Evolutionary conservation across 1,284 basidiomycete species (phyloP).

Genomic region (Trichosporon sp.): DNA sequence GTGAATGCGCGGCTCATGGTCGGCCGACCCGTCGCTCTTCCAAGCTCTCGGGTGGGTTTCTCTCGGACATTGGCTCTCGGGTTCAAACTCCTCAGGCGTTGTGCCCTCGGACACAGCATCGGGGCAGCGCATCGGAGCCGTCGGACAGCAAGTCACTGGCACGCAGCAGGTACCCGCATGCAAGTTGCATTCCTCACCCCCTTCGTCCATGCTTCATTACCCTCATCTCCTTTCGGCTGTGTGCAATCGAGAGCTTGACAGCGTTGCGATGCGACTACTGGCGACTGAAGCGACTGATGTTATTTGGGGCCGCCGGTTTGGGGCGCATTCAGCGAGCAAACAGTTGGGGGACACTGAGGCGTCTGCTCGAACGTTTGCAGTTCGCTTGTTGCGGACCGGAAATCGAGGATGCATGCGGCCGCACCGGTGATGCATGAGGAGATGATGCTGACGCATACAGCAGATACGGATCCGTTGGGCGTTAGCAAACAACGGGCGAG

Average conservation of each 20-base stretch:
- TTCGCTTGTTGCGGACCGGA: not conserved
- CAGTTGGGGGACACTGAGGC: not conserved
- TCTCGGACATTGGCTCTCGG: not conserved
- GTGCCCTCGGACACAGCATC: not conserved
- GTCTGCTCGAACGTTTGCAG: not conserved
- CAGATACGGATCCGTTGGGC: too few relatives aligned
- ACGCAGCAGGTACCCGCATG: conserved; percentile 10
- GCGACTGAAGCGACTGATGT: not conserved
- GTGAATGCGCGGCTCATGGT: not conserved
- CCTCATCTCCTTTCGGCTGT: not conserved
- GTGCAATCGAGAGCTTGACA: not conserved
- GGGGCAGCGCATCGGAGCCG: not conserved
- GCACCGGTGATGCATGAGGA: not conserved
- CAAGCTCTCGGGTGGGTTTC: not conserved
- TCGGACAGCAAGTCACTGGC: not conserved
- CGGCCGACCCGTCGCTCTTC: conserved; percentile 4
- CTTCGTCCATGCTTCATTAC: not conserved
- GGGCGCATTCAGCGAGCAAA: not conserved
- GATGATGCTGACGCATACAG: not conserved
- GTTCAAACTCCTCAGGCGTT: too few relatives aligned
- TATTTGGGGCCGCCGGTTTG: not conserved
- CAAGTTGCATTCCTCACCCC: conserved; percentile 7
- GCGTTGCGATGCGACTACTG: conserved; percentile 1
- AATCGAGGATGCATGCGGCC: not conserved
- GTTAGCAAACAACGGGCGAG: too few relatives aligned